A percentile compares a stretch with the other conserved stretches of the same genome.
phyloP scores from a whole-genome alignment of 495 filamentous ascomycete genomes.

The Annulohypoxylon stygium region DNA sequence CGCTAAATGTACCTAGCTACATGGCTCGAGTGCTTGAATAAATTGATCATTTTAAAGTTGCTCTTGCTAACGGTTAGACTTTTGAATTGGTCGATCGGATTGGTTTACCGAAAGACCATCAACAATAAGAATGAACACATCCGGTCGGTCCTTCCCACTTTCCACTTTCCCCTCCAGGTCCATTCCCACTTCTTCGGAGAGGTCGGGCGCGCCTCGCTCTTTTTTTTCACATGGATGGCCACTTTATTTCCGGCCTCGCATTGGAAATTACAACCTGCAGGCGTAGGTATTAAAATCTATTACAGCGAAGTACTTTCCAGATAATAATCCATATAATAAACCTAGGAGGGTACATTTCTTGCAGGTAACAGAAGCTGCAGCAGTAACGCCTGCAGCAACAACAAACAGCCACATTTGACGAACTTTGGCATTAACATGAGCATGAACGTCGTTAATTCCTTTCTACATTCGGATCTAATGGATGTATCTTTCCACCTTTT shows the following conservation, averaged over 20 bases:
- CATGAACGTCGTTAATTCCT: not conserved
- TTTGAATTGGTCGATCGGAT: slow-evolving; percentile 17
- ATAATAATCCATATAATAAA: not conserved
- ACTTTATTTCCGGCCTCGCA: slow-evolving; percentile 38
- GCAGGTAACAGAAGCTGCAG: slow-evolving; percentile 12
- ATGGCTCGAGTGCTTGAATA: not conserved
- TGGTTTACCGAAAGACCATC: slow-evolving; percentile 2
- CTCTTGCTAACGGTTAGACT: not conserved
- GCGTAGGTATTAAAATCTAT: not conserved
- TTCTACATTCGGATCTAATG: not conserved
- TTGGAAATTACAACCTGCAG: slow-evolving; percentile 1
- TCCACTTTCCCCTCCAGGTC: not conserved
- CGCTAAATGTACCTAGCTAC: not conserved
- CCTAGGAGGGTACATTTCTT: not conserved
- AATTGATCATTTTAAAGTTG: slow-evolving; percentile 9
- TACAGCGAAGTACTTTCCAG: slow-evolving; percentile 10
- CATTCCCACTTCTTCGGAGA: slow-evolving; percentile 25
- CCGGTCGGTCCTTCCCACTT: slow-evolving; percentile 23
- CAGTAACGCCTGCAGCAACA: slow-evolving; percentile 7
- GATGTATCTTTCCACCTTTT: slow-evolving; percentile 10
- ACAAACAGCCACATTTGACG: slow-evolving; percentile 18
- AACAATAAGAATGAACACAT: slow-evolving; percentile 19
- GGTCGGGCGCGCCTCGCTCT: slow-evolving; percentile 38
- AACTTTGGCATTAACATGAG: not conserved
- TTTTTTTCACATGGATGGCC: slow-evolving; percentile 4